Evolutionary conservation across 2,329 filamentous ascomycete species (phyloP).

Genomic region (Plectosphaerella sp.): DNA sequence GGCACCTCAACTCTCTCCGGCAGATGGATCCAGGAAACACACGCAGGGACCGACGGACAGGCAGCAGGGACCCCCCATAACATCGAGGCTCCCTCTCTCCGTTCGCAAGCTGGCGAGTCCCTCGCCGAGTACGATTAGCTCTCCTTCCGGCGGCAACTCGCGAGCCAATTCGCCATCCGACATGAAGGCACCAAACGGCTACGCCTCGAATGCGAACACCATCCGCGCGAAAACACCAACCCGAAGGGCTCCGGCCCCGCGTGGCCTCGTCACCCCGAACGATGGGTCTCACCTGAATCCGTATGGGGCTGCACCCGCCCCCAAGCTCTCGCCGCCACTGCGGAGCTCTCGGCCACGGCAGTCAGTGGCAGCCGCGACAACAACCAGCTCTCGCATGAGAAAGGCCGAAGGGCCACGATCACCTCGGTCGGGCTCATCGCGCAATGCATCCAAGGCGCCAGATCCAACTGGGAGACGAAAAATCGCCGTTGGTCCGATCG

Average conservation of each 20-base stretch:
- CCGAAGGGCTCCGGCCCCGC: constrained; percentile 33
- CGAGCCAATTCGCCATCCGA: constrained; percentile 52
- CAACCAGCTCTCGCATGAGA: constrained; percentile 65
- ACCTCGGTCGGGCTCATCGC: constrained; percentile 27
- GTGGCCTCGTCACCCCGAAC: constrained; percentile 39
- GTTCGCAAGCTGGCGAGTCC: constrained; percentile 30
- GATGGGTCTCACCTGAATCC: constrained; percentile 63
- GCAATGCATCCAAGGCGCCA: constrained; percentile 25
- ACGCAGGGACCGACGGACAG: not conserved
- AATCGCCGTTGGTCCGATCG: constrained; percentile 67
- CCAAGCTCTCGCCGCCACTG: constrained; percentile 73
- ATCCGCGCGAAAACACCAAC: constrained; percentile 40
- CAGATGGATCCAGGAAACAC: not conserved
- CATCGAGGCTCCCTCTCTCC: constrained; percentile 42
- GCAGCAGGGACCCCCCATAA: constrained; percentile 7
- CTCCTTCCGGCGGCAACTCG: constrained; percentile 33
- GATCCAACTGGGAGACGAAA: constrained; percentile 43
- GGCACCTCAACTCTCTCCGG: not conserved
- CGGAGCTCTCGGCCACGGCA: constrained; percentile 79
- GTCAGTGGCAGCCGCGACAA: constrained; percentile 70
- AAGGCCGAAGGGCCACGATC: constrained; percentile 53
- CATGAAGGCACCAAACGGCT: constrained; percentile 37
- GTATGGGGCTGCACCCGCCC: constrained; percentile 65
- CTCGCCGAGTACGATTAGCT: constrained; percentile 20
- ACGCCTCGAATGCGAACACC: constrained; percentile 32